These are phyloP conservation scores for Tarenaya hassleriana DNA, from an alignment of 345 rosid species.

Conservation along the genomic window DNA sequence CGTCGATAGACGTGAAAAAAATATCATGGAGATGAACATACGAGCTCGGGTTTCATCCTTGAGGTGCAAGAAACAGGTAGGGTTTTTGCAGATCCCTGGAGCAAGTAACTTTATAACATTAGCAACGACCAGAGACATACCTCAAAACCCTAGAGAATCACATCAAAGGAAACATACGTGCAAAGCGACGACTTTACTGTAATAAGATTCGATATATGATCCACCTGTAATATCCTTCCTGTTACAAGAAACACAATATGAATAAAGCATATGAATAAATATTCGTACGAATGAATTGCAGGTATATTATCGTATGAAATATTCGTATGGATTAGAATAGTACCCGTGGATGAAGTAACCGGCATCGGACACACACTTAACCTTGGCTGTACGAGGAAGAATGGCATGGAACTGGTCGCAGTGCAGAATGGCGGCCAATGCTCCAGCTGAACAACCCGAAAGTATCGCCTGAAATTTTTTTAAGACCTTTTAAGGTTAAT, in stretches of 20 bases:
- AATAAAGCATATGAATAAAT: background rate
- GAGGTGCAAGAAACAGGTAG: slow-evolving; percentile 79
- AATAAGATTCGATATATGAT: slow-evolving; percentile 49
- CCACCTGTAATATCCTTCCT: slow-evolving; percentile 78
- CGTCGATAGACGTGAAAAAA: background rate
- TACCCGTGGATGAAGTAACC: slow-evolving; percentile 87
- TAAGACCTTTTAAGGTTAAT: background rate
- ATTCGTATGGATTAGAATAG: slow-evolving; percentile 6
- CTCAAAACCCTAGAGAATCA: background rate
- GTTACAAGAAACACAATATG: slow-evolving; percentile 21
- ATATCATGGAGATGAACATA: slow-evolving; percentile 14
- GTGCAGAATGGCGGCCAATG: slow-evolving; percentile 76
- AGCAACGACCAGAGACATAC: no score
- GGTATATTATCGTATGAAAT: no score
- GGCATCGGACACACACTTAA: slow-evolving; percentile 90
- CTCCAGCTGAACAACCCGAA: slow-evolving; percentile 96
- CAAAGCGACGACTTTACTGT: slow-evolving; percentile 55
- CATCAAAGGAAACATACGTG: slow-evolving; percentile 41
- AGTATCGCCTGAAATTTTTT: slow-evolving; percentile 60
- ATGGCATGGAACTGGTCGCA: slow-evolving; percentile 71
- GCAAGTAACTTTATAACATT: no score
- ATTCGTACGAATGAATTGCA: no score
- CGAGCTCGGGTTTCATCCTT: slow-evolving; percentile 57
- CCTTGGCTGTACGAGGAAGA: slow-evolving; percentile 56
- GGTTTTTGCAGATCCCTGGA: slow-evolving; percentile 69